These are phyloP conservation scores for Xanthoconium stramineum DNA, from an alignment of 768 basidiomycete genomes.

Conservation along the genomic window DNA sequence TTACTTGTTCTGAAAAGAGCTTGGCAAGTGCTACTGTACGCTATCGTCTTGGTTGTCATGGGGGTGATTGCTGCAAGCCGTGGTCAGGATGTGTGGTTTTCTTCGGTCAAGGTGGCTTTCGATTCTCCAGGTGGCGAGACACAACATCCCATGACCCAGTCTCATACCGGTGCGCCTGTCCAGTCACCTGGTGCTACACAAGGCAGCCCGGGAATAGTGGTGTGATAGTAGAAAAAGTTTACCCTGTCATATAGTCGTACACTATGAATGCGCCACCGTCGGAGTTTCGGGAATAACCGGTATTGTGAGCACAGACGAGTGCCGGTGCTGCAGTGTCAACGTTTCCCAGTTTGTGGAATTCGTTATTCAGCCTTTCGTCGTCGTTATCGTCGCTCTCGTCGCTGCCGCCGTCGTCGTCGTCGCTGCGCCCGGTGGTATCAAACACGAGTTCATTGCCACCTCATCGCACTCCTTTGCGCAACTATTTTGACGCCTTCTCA, in stretches of 20 bases:
- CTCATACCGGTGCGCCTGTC: background rate
- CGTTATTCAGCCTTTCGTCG: conserved; percentile 8
- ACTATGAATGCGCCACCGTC: conserved; percentile 16
- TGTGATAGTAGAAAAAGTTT: background rate
- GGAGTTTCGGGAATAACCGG: conserved; percentile 32
- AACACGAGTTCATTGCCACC: conserved; percentile 7
- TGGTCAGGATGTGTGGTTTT: conserved; percentile 33
- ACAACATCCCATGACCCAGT: conserved; percentile 18
- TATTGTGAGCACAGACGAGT: conserved; percentile 10
- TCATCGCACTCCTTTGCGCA: conserved; percentile 11
- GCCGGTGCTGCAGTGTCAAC: conserved; percentile 11
- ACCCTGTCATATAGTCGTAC: too few relatives aligned
- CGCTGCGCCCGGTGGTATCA: conserved; percentile 5
- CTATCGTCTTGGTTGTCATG: conserved; percentile 21
- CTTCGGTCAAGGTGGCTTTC: conserved; percentile 31
- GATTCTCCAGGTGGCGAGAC: conserved; percentile 5
- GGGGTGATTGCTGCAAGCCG: conserved; percentile 25
- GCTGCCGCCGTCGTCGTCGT: conserved; percentile 7
- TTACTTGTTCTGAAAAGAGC: background rate
- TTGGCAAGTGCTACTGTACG: conserved; percentile 34
- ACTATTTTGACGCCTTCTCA: conserved; percentile 20
- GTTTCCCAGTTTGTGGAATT: conserved; percentile 16
- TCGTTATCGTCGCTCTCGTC: conserved; percentile 3
- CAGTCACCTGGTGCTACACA: background rate
- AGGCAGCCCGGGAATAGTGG: background rate